Conservation (phyloP, 2,329 filamentous ascomycete genomes). For the Talaromyces sp. region DNA sequence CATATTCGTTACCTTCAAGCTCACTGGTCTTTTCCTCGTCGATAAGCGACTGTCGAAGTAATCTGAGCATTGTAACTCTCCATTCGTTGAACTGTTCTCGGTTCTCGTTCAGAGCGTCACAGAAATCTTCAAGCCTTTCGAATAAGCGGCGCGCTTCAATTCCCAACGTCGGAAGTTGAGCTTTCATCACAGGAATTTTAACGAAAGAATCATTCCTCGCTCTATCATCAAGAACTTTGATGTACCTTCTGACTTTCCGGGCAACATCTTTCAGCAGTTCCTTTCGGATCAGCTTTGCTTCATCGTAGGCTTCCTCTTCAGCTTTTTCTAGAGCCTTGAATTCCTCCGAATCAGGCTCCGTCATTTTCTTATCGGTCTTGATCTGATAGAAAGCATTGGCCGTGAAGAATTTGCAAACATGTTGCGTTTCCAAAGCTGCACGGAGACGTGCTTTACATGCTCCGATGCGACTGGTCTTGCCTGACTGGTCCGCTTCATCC, state of each 20-base stretch:
- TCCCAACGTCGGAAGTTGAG: constrained; percentile 55
- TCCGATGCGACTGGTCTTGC: constrained; percentile 49
- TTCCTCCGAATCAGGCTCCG: constrained; percentile 62
- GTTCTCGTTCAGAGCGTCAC: constrained; percentile 66
- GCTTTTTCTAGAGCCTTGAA: constrained; percentile 63
- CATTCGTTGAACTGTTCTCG: constrained; percentile 67
- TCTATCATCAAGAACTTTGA: constrained; percentile 59
- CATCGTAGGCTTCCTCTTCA: constrained; percentile 71
- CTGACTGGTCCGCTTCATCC: constrained; percentile 34
- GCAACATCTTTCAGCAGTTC: constrained; percentile 66
- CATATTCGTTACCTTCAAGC: constrained; percentile 83
- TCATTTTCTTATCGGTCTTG: constrained; percentile 65
- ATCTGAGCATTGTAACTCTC: constrained; percentile 67
- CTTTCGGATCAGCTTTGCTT: constrained; percentile 70
- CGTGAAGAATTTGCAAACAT: constrained; percentile 78
- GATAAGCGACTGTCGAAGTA: constrained; percentile 70
- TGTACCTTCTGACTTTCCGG: constrained; percentile 59
- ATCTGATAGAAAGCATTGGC: constrained; percentile 82
- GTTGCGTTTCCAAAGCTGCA: constrained; percentile 71
- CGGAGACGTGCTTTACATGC: constrained; percentile 65
- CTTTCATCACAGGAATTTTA: constrained; percentile 59
- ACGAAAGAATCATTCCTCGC: constrained; percentile 55
- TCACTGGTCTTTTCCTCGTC: constrained; percentile 76
- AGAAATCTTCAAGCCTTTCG: constrained; percentile 63
- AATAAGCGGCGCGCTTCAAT: constrained; percentile 68